Evolutionary conservation across 129 eudicot genomes (phyloP).

Genomic region (Flaveria linearis): DNA sequence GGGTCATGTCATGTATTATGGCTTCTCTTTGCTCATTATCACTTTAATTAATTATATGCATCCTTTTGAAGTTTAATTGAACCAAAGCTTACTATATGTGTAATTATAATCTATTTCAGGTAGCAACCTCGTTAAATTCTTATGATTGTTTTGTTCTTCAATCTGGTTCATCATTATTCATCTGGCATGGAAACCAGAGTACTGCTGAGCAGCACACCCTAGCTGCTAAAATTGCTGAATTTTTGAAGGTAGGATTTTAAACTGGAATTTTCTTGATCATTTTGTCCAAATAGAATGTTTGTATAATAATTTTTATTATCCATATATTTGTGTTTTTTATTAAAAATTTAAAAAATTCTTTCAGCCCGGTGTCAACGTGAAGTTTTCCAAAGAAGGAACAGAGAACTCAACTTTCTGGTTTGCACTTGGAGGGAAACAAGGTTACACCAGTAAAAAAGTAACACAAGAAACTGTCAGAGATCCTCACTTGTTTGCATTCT

Average conservation of each 20-base stretch:
- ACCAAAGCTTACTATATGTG: background rate
- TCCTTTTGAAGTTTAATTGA: background rate
- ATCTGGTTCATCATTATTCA: constrained; percentile 81
- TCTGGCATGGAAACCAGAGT: constrained; percentile 93
- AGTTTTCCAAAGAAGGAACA: constrained; percentile 96
- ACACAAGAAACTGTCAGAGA: constrained; percentile 69
- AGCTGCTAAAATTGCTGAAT: constrained; percentile 84
- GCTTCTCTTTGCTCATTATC: background rate
- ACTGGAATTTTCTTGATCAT: constrained; percentile 1
- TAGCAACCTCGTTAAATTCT: constrained; percentile 77
- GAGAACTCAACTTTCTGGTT: constrained; percentile 95
- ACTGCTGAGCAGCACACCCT: constrained; percentile 82
- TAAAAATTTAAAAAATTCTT: background rate
- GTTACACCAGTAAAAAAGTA: constrained; percentile 79
- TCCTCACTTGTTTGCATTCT: constrained; percentile 81
- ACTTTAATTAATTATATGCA: too few relatives aligned
- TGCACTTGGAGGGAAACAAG: constrained; percentile 93
- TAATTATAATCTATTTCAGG: constrained; percentile 46
- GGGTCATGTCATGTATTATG: background rate
- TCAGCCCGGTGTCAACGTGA: constrained; percentile 80
- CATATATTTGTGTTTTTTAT: background rate
- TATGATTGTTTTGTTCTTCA: constrained; percentile 89
- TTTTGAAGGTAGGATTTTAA: constrained; percentile 64
- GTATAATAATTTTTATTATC: background rate
- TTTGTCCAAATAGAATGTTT: background rate